A percentile compares a stretch with the other conserved stretches of the same genome.
These are phyloP conservation scores for Dacryopinax primogenitus DNA, from an alignment of 768 basidiomycete genomes.

Conservation along the genomic window DNA sequence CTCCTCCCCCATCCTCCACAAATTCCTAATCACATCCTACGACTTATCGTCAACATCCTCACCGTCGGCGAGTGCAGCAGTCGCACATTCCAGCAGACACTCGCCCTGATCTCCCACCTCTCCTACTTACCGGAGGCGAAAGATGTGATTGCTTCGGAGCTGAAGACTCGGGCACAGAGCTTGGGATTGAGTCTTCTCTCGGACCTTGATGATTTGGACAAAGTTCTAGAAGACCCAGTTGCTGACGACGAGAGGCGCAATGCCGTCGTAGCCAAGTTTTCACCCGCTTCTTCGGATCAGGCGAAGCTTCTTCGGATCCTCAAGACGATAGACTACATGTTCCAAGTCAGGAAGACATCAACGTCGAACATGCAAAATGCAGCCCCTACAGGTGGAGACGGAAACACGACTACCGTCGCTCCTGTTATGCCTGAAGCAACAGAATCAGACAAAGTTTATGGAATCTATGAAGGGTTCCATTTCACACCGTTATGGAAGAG, in stretches of 20 bases:
- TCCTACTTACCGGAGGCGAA: conserved; percentile 79
- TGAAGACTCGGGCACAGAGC: conserved; percentile 73
- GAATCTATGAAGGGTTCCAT: conserved; percentile 82
- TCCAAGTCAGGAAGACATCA: conserved; percentile 11
- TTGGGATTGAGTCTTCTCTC: conserved; percentile 61
- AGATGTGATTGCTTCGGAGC: conserved; percentile 78
- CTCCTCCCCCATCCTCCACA: conserved; percentile 63
- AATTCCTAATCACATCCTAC: conserved; percentile 71
- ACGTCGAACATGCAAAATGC: conserved; percentile 44
- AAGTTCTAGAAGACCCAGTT: conserved; percentile 44
- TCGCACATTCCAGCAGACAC: conserved; percentile 87
- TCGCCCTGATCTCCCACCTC: conserved; percentile 83
- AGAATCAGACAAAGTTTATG: conserved; percentile 62
- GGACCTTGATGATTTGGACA: conserved; percentile 66
- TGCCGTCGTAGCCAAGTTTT: conserved; percentile 76
- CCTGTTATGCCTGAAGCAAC: conserved; percentile 9
- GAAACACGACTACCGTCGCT: conserved; percentile 23
- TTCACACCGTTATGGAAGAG: conserved; percentile 81
- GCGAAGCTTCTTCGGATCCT: conserved; percentile 91
- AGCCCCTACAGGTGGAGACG: conserved; percentile 29
- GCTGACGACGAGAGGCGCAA: conserved; percentile 44
- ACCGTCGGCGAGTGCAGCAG: conserved; percentile 96
- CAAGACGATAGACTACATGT: conserved; percentile 97
- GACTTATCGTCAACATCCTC: conserved; percentile 89
- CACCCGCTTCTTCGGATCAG: conserved; percentile 84